Base-by-base conservation (phyloP, 140 eudicot species). In the Erigeron philadelphicus region DNA sequence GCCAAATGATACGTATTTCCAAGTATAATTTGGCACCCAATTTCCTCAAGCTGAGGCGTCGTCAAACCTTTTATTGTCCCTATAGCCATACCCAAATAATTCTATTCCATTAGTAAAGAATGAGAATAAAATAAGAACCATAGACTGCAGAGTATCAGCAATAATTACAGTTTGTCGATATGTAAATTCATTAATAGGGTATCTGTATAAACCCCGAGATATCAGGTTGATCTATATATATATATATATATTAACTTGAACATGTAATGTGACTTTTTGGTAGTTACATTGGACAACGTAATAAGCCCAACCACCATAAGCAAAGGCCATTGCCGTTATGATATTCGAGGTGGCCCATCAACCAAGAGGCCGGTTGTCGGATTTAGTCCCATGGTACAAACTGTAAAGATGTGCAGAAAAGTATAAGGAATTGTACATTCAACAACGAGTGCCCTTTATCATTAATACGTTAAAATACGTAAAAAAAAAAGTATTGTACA, bases 1-100 rank as follows among this genome's bases (percentile, higher is more conserved):
- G 90, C 96, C 86, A 91, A 69, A 83, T 91, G 96, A 56, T 92
- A 92, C 9, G 98, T 92, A 78, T 92, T 92, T 52, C 98, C 98
- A 68, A 92, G 92, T 76, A 92, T 92, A 65, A 92, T 92, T 76
- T 92, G 96, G 82, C 96, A 84, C 42, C 98, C 98, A 78, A 92
- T 92, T 7, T 88, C 98, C 81, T 92, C 98, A 61, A 92, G 96
- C 76, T 92, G 96, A 47, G 68, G 76, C n/a, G 87, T 88, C 6
- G 96, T 92, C 80, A 92, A 78, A 70, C 98, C 96, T 86, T 92
- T 92, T 70, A 92, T 92, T 43, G 98, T 92, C 70, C 98, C 98
- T 92, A 81, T 35, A 44, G 72, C 72, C 77, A 78, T 38, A 9
- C 49, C 69, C 70, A 67, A 18, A 9, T 63, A 40, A 19, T 1